phyloP scores from a whole-genome alignment of 176 grass and related monocot genomes.

The Eleusine indica region DNA sequence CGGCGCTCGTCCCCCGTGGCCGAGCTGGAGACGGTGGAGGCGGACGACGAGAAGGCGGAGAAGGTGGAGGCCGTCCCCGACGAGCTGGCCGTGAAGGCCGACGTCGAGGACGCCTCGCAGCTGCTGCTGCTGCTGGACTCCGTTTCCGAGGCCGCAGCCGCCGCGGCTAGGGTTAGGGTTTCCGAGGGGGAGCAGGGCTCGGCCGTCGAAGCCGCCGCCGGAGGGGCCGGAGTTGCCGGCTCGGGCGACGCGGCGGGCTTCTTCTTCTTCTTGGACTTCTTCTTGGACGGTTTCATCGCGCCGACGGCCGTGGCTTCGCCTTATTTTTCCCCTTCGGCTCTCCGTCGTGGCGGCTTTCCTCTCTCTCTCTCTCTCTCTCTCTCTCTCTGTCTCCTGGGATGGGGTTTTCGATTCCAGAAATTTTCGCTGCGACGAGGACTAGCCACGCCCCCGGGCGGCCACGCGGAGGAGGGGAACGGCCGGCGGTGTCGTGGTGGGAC shows the following conservation, averaged over 20 bases:
- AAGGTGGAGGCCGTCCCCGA: constrained; percentile 37
- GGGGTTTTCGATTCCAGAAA: constrained; percentile 1
- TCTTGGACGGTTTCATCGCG: constrained; percentile 66
- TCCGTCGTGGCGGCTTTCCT: not conserved
- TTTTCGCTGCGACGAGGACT: not conserved
- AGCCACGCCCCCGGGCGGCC: not conserved
- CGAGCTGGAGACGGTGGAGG: constrained; percentile 40
- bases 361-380: too few species aligned
- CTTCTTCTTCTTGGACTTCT: constrained; percentile 57
- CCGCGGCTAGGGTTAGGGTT: constrained; percentile 39
- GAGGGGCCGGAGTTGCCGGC: not conserved
- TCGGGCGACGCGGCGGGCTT: constrained; percentile 34
- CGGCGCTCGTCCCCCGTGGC: constrained; percentile 41
- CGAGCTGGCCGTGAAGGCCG: constrained; percentile 37
- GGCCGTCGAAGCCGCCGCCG: not conserved
- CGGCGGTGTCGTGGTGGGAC: not conserved
- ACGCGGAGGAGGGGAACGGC: not conserved
- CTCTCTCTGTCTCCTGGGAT: not conserved
- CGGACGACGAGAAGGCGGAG: constrained; percentile 39
- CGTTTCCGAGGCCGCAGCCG: constrained; percentile 11
- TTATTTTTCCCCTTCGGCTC: not conserved
- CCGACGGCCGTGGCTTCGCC: not conserved
- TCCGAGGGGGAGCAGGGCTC: not conserved
- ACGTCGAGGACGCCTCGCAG: constrained; percentile 31
- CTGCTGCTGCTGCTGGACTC: constrained; percentile 39